Percentiles rank a stretch among this genome's conserved stretches.
Conservation (phyloP, 2,329 filamentous ascomycete genomes). For the Fusarium pseudonygamai region DNA sequence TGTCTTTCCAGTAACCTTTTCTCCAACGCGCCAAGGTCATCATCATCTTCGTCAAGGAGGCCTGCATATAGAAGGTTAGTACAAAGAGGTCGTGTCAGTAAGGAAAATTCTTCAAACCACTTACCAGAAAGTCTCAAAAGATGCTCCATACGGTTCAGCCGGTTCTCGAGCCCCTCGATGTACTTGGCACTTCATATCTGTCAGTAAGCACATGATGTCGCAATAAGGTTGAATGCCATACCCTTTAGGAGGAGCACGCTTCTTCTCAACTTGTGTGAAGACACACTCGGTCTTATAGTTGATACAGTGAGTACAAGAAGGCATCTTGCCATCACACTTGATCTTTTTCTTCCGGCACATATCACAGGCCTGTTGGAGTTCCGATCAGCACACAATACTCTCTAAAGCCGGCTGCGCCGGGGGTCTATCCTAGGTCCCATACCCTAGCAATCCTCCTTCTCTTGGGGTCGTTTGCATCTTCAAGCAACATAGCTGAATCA, state of each 20-base stretch:
- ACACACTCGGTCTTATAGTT: conserved; percentile 99
- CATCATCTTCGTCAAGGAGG: conserved; percentile 85
- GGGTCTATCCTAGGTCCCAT: conserved; percentile 48
- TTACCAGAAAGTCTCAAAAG: conserved; percentile 82
- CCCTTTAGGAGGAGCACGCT: conserved; percentile 96
- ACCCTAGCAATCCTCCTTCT: conserved; percentile 88
- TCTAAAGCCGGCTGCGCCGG: neutral
- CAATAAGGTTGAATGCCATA: conserved; percentile 53
- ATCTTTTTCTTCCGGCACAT: conserved; percentile 98
- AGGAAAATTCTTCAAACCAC: neutral
- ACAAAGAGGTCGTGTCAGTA: neutral
- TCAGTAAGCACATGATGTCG: conserved; percentile 28
- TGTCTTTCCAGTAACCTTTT: conserved; percentile 73
- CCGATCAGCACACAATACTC: conserved; percentile 26
- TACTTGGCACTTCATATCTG: conserved; percentile 80
- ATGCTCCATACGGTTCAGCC: conserved; percentile 94
- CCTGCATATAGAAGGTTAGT: conserved; percentile 55
- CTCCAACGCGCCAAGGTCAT: conserved; percentile 87
- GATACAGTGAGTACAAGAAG: conserved; percentile 92
- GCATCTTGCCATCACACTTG: conserved; percentile 97
- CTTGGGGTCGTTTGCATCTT: conserved; percentile 83
- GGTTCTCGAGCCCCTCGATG: conserved; percentile 95
- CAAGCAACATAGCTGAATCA: conserved; percentile 64
- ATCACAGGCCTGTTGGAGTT: conserved; percentile 77
- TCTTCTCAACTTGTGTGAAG: conserved; percentile 99